Conservation (phyloP, 441 rosid species). For the Aleurites moluccanus region DNA sequence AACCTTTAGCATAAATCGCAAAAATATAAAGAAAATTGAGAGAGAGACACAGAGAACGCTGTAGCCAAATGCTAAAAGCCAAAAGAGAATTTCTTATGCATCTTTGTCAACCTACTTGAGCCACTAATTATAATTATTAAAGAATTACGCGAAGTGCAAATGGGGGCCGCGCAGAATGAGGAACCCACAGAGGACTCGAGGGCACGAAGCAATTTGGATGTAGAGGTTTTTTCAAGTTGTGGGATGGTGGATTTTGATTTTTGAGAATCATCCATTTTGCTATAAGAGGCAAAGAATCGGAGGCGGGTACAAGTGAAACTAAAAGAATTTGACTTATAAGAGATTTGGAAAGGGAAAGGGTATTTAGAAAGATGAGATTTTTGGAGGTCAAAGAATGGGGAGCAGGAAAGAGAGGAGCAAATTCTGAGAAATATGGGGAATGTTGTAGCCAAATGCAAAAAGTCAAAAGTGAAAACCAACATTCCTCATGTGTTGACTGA, state of each 20-base stretch:
- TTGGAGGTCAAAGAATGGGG: conserved; percentile 22
- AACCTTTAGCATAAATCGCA: no score
- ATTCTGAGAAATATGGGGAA: conserved; percentile 58
- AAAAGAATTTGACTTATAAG: conserved; percentile 15
- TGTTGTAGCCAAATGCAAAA: no score
- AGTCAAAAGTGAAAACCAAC: no score
- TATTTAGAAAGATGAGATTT: conserved; percentile 13
- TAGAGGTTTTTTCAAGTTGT: conserved; percentile 47
- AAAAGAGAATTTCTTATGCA: no score
- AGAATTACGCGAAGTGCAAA: conserved; percentile 55
- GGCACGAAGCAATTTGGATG: conserved; percentile 59
- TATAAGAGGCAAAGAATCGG: conserved; percentile 32
- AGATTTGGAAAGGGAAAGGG: neutral
- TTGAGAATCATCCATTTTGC: conserved; percentile 55
- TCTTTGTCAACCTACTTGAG: conserved; percentile 91
- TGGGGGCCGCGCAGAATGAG: conserved; percentile 44
- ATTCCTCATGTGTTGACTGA: no score
- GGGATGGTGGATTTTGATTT: conserved; percentile 38
- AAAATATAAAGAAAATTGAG: no score
- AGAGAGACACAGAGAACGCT: no score
- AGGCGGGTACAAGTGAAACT: conserved; percentile 18
- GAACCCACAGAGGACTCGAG: conserved; percentile 68
- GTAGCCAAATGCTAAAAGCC: no score
- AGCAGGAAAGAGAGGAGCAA: conserved; percentile 42
- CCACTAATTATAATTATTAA: conserved; percentile 77